phyloP scores from a whole-genome alignment of 179 eudicot species.

The Silene vulgaris region DNA sequence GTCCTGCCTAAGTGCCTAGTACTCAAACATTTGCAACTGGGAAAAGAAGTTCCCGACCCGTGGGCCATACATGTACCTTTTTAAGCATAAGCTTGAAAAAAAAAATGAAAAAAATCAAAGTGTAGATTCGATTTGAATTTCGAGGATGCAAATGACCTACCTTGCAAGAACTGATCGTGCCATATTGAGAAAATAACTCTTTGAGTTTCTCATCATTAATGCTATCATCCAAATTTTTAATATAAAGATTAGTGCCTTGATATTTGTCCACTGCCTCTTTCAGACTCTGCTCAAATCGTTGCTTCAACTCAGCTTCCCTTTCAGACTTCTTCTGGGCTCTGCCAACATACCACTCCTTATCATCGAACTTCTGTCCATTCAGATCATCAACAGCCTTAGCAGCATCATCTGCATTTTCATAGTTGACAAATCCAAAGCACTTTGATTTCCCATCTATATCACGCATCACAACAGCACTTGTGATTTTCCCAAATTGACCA shows the following conservation, averaged over 20 bases:
- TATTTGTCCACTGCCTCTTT: constrained; percentile 61
- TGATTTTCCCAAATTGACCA: constrained; percentile 60
- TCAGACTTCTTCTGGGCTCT: constrained; percentile 81
- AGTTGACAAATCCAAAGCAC: constrained; percentile 75
- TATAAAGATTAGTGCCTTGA: constrained; percentile 61
- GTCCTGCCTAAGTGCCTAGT: too few species aligned
- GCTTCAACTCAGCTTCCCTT: constrained; percentile 59
- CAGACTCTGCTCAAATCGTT: constrained; percentile 53
- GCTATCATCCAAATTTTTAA: constrained; percentile 70
- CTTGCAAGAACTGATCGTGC: constrained; percentile 71
- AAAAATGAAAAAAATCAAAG: background rate
- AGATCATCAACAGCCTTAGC: constrained; percentile 63
- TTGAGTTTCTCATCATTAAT: constrained; percentile 66
- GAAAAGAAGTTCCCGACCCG: too few species aligned
- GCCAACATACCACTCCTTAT: constrained; percentile 79
- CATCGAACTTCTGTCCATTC: constrained; percentile 56
- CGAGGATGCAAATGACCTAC: constrained; percentile 29
- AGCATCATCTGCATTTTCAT: constrained; percentile 69
- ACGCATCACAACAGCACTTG: constrained; percentile 69
- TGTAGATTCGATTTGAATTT: background rate
- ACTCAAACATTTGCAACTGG: too few species aligned
- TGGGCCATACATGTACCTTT: too few species aligned
- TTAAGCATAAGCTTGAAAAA: too few species aligned
- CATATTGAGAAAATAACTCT: constrained; percentile 61
- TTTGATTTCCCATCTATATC: constrained; percentile 65